Conservation (phyloP, 768 basidiomycete genomes). For the Lepiota venenata region DNA sequence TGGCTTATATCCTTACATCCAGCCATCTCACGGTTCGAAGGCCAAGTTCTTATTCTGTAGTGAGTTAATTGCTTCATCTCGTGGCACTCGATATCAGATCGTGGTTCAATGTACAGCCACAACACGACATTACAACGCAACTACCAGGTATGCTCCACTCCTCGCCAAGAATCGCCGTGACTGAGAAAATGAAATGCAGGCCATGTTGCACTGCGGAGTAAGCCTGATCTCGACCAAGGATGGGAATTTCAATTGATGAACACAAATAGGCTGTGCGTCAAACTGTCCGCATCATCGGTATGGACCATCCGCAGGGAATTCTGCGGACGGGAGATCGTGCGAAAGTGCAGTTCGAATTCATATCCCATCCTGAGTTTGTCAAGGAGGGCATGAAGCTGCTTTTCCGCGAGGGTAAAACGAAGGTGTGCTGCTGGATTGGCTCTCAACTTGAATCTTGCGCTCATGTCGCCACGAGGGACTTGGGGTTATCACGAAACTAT, state of each 20-base stretch:
- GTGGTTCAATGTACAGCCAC: slow-evolving; percentile 45
- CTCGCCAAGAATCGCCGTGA: neutral
- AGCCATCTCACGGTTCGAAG: slow-evolving; percentile 88
- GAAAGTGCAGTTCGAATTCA: slow-evolving; percentile 93
- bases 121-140: slow-evolving; percentile 92
- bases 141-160: slow-evolving; percentile 66
- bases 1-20: slow-evolving; percentile 5
- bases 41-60: slow-evolving; percentile 92
- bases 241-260: slow-evolving; percentile 3
- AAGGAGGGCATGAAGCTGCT: slow-evolving; percentile 92
- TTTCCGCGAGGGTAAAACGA: slow-evolving; percentile 95
- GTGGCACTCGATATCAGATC: slow-evolving; percentile 1
- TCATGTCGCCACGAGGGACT: slow-evolving; percentile 48
- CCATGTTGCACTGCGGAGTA: slow-evolving; percentile 92
- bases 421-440: slow-evolving; percentile 43
- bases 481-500: slow-evolving; percentile 68
- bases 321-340: slow-evolving; percentile 94
- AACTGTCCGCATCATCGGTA: slow-evolving; percentile 86
- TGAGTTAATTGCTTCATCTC: slow-evolving; percentile 32
- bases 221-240: slow-evolving; percentile 19
- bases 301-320: slow-evolving; percentile 87
- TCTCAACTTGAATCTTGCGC: slow-evolving; percentile 1
- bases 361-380: slow-evolving; percentile 87
- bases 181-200: slow-evolving; percentile 33
- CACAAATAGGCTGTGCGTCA: slow-evolving; percentile 73